phyloP scores from a whole-genome alignment of 257 asterid species.

The Fraxinus pennsylvanica region DNA sequence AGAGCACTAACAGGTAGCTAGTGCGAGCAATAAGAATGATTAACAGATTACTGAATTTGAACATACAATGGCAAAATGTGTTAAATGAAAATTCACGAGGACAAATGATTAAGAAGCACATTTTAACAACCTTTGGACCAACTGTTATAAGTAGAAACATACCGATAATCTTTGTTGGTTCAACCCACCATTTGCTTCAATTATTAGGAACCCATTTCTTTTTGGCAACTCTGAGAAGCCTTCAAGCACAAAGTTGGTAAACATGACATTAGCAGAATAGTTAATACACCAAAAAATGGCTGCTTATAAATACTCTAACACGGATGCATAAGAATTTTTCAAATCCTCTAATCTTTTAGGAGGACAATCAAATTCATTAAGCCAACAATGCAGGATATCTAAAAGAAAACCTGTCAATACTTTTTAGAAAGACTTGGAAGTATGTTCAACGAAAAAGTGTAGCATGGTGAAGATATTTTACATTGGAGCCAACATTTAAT shows the following conservation, averaged over 20 bases:
- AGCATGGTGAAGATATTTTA: background rate
- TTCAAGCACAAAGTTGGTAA: constrained; percentile 34
- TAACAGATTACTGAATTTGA: background rate
- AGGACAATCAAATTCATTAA: background rate
- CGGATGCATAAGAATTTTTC: background rate
- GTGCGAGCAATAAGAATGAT: background rate
- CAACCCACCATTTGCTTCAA: constrained; percentile 99
- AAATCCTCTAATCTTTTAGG: background rate
- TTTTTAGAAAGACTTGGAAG: background rate
- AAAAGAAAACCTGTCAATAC: background rate
- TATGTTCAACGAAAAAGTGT: background rate
- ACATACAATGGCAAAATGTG: background rate
- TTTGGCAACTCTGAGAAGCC: constrained; percentile 64
- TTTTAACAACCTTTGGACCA: constrained; percentile 1
- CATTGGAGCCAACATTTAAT: background rate
- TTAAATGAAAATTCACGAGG: background rate
- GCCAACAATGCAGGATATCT: background rate
- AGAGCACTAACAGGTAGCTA: background rate
- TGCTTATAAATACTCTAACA: constrained; percentile 13
- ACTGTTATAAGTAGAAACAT: constrained; percentile 39
- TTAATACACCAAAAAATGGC: constrained; percentile 6
- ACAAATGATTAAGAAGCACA: constrained; percentile 17
- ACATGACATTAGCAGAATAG: constrained; percentile 24
- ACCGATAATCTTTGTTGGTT: constrained; percentile 98
- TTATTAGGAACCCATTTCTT: constrained; percentile 85